A percentile compares a stretch with the other conserved stretches of the same genome.
These are phyloP conservation scores for Aspergillus tubingensis DNA, from an alignment of 2,329 filamentous ascomycete genomes.

Conservation along the genomic window DNA sequence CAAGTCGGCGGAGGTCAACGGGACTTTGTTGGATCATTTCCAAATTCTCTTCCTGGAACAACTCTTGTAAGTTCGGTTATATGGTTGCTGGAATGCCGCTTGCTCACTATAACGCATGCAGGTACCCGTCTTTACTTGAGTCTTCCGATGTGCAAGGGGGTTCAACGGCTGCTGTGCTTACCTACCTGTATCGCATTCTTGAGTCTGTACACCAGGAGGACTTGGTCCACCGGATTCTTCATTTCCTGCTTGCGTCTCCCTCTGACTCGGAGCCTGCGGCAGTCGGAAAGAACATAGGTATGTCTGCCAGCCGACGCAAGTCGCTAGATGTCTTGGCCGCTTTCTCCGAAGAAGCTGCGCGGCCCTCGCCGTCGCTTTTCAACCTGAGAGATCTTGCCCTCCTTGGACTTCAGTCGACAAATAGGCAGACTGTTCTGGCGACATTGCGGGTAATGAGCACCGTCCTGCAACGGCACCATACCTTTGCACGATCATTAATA, in stretches of 20 bases:
- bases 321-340: conserved; percentile 84
- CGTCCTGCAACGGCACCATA: conserved; percentile 83
- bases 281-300: conserved; percentile 61
- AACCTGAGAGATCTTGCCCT: conserved; percentile 89
- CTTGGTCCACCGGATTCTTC: conserved; percentile 88
- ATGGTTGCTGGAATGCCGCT: background rate
- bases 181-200: conserved; percentile 86
- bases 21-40: conserved; percentile 92
- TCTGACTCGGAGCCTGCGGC: conserved; percentile 39
- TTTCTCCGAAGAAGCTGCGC: conserved; percentile 72
- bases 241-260: conserved; percentile 84
- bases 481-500: conserved; percentile 73
- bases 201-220: conserved; percentile 91
- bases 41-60: conserved; percentile 96
- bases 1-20: conserved; percentile 85
- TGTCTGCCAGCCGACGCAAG: conserved; percentile 70
- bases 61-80: conserved; percentile 66
- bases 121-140: conserved; percentile 92
- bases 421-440: conserved; percentile 84
- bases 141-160: conserved; percentile 97
- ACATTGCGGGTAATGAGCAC: conserved; percentile 85
- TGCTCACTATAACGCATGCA: conserved; percentile 37
- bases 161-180: conserved; percentile 92
- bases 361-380: conserved; percentile 81
- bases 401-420: conserved; percentile 79